Base-by-base conservation (phyloP, 768 basidiomycete species). In the Leccinum disarticulatum region DNA sequence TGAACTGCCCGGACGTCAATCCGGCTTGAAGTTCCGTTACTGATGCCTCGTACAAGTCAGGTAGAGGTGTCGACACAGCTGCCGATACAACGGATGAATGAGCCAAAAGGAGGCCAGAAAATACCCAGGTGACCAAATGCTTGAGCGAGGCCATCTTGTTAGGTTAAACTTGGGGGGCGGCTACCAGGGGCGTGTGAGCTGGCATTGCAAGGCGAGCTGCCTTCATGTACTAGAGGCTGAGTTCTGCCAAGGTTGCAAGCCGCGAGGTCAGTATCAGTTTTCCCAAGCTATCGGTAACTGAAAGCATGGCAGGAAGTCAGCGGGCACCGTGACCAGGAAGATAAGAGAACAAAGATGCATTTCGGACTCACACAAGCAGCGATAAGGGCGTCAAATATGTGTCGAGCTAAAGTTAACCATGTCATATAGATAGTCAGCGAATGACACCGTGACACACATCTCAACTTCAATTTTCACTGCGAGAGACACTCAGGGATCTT, bases 1-100 rank as follows among this genome's bases (percentile, higher is more conserved):
- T 77, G 55, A 80, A 80, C 30, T 62, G 61, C 8, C 73, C 71
- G 1, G 66, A 62, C 13, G 72, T 69, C 46, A 80, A 65, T 11
- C 79, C 79, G 2, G 60, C 59, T 60, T 80, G 77, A 6, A 80
- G 68, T 51, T 80, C 77, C 4, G 59, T 59, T 51, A 80, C 60
- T 1, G 74, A 71, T 1, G 79, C 78, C 52, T 80, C 77, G 54
- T 79, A 77, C 4, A 80, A 61, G 56, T 80, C 77, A 2, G 79
- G 78, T 19, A 78, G 61, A 19, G 63, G 55, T 0, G 61, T 70
- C 17, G 59, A 38, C 43, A 53, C 54, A 6, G 60, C 31, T 3
- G 68, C 68, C 1, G 52, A 61, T 17, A 58, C 58, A 10, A 66
- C 31, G 48, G 22, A 33, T 9, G 60, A 55, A 15, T 59, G 57